phyloP scores from a whole-genome alignment of 805 yeast species.

The Zygosaccharomyces rouxii region DNA sequence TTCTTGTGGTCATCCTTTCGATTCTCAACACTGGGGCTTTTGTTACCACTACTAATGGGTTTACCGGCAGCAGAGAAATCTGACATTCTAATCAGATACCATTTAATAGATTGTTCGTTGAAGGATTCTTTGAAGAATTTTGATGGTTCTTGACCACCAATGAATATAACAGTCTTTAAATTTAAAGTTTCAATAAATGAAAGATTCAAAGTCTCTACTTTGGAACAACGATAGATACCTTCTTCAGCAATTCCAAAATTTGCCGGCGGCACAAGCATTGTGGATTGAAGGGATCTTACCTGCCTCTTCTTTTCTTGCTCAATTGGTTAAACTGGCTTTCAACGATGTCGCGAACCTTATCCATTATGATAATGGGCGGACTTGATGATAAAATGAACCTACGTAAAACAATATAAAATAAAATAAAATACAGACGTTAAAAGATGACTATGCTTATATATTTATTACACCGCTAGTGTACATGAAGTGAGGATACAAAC shows the following conservation, averaged over 20 bases:
- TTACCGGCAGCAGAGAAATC: slow-evolving; percentile 26
- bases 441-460: neutral
- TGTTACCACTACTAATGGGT: slow-evolving; percentile 9
- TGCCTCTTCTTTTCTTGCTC: neutral
- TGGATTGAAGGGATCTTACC: neutral
- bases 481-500: neutral
- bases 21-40: slow-evolving; percentile 15
- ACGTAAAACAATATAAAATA: neutral
- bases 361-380: neutral
- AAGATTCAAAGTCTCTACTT: slow-evolving; percentile 67
- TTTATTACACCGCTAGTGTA: neutral
- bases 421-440: neutral
- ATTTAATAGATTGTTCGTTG: slow-evolving; percentile 48
- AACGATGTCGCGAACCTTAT: neutral
- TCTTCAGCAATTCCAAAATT: slow-evolving; percentile 89
- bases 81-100: slow-evolving; percentile 37
- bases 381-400: neutral
- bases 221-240: slow-evolving; percentile 78
- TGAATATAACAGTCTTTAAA: slow-evolving; percentile 61
- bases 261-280: slow-evolving; percentile 87
- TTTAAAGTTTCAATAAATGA: slow-evolving; percentile 73
- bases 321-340: neutral
- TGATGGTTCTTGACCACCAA: slow-evolving; percentile 85
- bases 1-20: slow-evolving; percentile 17
- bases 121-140: slow-evolving; percentile 64